phyloP scores from a whole-genome alignment of 768 basidiomycete species.

The Daedalea quercina region DNA sequence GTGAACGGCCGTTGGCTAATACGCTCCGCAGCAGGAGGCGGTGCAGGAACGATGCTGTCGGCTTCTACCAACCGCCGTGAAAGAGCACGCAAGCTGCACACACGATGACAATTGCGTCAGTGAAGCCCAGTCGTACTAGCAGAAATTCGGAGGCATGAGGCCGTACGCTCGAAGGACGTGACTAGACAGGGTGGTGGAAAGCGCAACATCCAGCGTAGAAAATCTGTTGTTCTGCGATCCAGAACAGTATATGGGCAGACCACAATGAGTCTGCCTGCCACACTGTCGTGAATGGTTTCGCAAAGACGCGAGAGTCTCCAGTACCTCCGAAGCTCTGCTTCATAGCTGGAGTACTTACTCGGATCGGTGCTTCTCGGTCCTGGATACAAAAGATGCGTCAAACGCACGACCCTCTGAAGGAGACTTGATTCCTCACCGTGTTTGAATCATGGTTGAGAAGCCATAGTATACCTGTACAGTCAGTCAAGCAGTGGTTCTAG shows the following conservation, averaged over 20 bases:
- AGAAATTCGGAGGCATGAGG: no score
- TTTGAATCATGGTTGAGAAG: constrained; percentile 21
- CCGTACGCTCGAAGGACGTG: no score
- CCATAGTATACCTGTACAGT: constrained; percentile 22
- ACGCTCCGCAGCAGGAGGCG: constrained; percentile 16
- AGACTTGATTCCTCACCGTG: constrained; percentile 10
- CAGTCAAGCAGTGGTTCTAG: not conserved
- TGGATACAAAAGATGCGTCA: not conserved
- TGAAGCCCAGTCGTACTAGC: no score
- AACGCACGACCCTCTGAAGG: not conserved
- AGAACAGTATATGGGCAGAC: no score
- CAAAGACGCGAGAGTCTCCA: no score
- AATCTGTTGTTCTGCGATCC: no score
- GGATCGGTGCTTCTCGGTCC: constrained; percentile 17
- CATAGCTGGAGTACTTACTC: constrained; percentile 15
- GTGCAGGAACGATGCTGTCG: constrained; percentile 12
- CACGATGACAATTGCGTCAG: no score
- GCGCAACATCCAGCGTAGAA: no score
- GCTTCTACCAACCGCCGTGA: constrained; percentile 19
- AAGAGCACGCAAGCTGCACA: constrained; percentile 15
- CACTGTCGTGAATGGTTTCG: no score
- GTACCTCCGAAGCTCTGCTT: no score
- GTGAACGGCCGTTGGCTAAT: constrained; percentile 20
- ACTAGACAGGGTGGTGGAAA: no score
- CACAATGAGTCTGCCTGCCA: no score